Base-by-base conservation (phyloP, 2,329 filamentous ascomycete genomes). In the Pseudogymnoascus sp. region DNA sequence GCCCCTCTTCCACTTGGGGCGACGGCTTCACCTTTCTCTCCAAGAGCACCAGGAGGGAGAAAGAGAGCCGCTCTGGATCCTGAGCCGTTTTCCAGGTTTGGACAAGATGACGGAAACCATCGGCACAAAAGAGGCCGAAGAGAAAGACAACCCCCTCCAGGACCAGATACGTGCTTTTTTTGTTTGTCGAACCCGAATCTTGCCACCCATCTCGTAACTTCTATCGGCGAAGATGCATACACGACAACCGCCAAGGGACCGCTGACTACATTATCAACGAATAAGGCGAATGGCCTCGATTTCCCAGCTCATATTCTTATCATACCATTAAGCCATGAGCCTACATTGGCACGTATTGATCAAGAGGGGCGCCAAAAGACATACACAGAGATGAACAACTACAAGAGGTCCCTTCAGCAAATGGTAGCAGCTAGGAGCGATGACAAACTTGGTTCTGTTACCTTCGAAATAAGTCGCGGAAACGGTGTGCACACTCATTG, bases 191-290 rank as follows among this genome's bases (percentile, higher is more conserved):
- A 96, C 73, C 85, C 89, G 5, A 89, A 88, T 65, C 79, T 94
- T 49, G 89, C 90, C 61, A 88, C 88, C 1, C 93, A 99, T 75
- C 89, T 99, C 75, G 88, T 97, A 69, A 89, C 89, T 67, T 92
- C 89, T 26, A 93, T 99, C 66, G 94, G 90, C 61, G 87, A 92
- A 16, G 89, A 96, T 64, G 83, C 86, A 61, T 97, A 97, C 74
- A 77, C 97, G 62, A 96, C 94, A 29, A 94, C 89, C 23, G 91
- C 94, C 64, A 97, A 96, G 74, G 94, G 94, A 0, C 92, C 94
- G 4, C 80, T 99, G 0, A 87, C 90, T 1, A 88, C 86, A 1
- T 75, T 83, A 0, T 77, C 82, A 6, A 92, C 87, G 2, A 96
- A 92, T 72, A 70, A 74, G 14, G 72, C 79, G 7, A 78, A 86